These are phyloP conservation scores for Aaosphaeria arxii DNA, from an alignment of 2,329 filamentous ascomycete species.

Conservation along the genomic window DNA sequence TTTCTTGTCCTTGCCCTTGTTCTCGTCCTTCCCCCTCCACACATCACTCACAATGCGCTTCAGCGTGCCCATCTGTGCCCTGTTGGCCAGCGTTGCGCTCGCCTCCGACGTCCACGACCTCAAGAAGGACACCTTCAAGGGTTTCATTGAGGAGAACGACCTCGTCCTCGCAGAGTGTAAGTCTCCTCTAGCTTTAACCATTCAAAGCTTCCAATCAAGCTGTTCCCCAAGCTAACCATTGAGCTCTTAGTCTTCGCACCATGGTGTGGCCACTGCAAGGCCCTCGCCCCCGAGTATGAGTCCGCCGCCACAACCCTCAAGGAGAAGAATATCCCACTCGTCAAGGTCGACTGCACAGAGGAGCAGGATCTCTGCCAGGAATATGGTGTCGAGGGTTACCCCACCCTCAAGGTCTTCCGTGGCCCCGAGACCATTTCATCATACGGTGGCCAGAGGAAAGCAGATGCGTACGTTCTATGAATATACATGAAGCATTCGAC, in stretches of 20 bases:
- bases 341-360: conserved; percentile 92
- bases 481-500: no score
- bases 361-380: conserved; percentile 87
- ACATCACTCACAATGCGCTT: conserved; percentile 28
- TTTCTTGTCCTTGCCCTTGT: conserved; percentile 6
- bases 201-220: background rate
- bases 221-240: conserved; percentile 34
- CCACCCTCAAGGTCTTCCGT: conserved; percentile 98
- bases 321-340: conserved; percentile 82
- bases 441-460: conserved; percentile 88
- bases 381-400: conserved; percentile 94
- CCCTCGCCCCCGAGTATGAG: conserved; percentile 89
- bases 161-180: conserved; percentile 92
- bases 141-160: conserved; percentile 80
- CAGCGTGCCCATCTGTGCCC: conserved; percentile 35
- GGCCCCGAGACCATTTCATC: conserved; percentile 76
- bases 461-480: conserved; percentile 60
- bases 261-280: conserved; percentile 99
- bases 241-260: conserved; percentile 74
- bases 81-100: conserved; percentile 57
- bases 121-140: conserved; percentile 81
- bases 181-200: conserved; percentile 31
- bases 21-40: conserved; percentile 2
- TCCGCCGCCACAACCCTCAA: conserved; percentile 79
- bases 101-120: conserved; percentile 81